A percentile compares a stretch with the other conserved stretches of the same genome.
These are phyloP conservation scores for Cylindrotheca fusiformis DNA, from an alignment of 108 stramenopile genomes.

Conservation along the genomic window DNA sequence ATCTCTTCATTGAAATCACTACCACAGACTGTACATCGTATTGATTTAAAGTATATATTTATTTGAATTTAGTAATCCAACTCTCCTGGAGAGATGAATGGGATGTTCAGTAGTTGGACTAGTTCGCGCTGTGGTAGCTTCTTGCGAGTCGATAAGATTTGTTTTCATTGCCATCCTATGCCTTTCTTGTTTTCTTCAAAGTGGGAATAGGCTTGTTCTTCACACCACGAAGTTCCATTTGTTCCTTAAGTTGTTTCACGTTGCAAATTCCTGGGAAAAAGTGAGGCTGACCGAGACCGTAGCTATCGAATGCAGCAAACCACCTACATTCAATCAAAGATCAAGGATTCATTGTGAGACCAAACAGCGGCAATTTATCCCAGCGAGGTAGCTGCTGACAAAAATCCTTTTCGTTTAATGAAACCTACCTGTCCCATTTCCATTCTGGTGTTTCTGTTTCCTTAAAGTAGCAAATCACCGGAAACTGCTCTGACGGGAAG, in stretches of 20 bases:
- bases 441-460: conserved; percentile 69
- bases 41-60: no score
- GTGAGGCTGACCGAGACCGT: conserved; percentile 61
- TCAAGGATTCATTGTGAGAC: no score
- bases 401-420: no score
- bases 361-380: no score
- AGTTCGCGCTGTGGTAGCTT: background rate
- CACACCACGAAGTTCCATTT: conserved; percentile 66
- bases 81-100: background rate
- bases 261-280: conserved; percentile 78
- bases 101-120: background rate
- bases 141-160: background rate
- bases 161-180: background rate
- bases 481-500: conserved; percentile 62
- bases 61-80: background rate
- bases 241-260: conserved; percentile 61
- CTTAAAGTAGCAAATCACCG: conserved; percentile 84
- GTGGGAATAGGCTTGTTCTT: conserved; percentile 52
- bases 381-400: no score
- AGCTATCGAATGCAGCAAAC: conserved; percentile 57
- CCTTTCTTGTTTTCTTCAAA: conserved; percentile 20
- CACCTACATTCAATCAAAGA: no score
- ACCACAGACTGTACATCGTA: no score
- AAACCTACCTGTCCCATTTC: conserved; percentile 60
- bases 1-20: no score